Percentiles rank a stretch among this genome's conserved stretches.
Conservation (phyloP, 306 rosid species). For the Castanea crenata region DNA sequence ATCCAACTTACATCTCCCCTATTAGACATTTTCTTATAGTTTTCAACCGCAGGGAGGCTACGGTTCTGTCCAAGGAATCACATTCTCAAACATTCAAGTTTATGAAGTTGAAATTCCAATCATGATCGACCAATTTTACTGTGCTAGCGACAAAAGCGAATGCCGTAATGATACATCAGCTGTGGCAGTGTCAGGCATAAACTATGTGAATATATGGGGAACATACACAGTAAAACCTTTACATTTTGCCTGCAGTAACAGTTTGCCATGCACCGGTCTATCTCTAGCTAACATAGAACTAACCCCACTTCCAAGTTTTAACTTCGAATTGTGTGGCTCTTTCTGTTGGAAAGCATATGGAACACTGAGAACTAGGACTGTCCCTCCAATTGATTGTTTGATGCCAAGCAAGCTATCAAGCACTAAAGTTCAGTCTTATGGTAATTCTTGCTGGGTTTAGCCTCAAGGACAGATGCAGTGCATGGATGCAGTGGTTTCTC, state of each 20-base stretch:
- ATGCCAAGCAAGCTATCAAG: conserved; percentile 41
- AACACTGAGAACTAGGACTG: conserved; percentile 50
- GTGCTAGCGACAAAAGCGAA: conserved; percentile 39
- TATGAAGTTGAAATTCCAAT: conserved; percentile 62
- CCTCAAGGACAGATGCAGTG: background rate
- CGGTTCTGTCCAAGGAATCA: conserved; percentile 61
- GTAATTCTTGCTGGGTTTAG: conserved; percentile 43
- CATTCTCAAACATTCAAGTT: conserved; percentile 76
- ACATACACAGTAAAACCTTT: conserved; percentile 55
- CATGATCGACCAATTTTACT: conserved; percentile 75
- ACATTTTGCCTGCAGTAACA: conserved; percentile 80
- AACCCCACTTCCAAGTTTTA: conserved; percentile 21
- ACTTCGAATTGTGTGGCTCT: conserved; percentile 28
- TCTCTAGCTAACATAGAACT: conserved; percentile 63
- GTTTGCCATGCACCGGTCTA: conserved; percentile 58
- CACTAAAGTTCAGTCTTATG: conserved; percentile 13
- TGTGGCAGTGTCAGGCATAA: conserved; percentile 62
- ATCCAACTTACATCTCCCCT: no score
- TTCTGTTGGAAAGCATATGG: conserved; percentile 89
- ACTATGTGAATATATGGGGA: conserved; percentile 55
- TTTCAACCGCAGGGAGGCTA: conserved; percentile 66
- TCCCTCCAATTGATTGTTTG: conserved; percentile 58
- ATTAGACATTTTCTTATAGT: background rate
- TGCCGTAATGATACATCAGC: conserved; percentile 65
- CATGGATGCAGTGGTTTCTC: background rate